A percentile compares a stretch with the other conserved stretches of the same genome.
Conservation (phyloP, 164 flowering plant species). For the Platanus orientalis region DNA sequence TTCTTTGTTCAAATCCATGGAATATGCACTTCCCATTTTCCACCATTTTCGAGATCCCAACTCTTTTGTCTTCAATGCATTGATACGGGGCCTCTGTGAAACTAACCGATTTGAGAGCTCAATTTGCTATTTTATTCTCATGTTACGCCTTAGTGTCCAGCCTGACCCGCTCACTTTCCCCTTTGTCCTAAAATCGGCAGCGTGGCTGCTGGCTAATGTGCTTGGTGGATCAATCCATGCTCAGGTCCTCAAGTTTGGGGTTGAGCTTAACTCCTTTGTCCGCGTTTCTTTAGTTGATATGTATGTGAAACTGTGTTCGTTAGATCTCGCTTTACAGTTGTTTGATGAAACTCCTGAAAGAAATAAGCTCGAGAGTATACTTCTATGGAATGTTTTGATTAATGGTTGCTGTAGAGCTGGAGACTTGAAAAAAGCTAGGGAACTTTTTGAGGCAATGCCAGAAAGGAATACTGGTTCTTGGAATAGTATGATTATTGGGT, state of each 20-base stretch:
- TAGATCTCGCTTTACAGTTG: constrained; percentile 30
- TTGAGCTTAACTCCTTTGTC: constrained; percentile 43
- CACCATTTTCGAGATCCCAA: constrained; percentile 19
- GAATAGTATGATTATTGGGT: constrained; percentile 51
- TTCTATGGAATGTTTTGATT: constrained; percentile 60
- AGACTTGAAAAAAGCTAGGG: constrained; percentile 28
- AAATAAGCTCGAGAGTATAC: constrained; percentile 25
- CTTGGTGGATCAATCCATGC: constrained; percentile 34
- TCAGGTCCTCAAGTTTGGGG: constrained; percentile 27
- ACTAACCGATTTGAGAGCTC: constrained; percentile 23
- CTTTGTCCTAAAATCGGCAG: constrained; percentile 38
- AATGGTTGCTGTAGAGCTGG: constrained; percentile 50
- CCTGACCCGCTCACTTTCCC: constrained; percentile 47
- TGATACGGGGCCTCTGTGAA: constrained; percentile 42
- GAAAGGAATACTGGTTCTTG: constrained; percentile 46
- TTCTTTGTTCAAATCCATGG: constrained; percentile 24
- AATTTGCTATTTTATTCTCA: constrained; percentile 25
- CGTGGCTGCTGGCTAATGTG: constrained; percentile 19
- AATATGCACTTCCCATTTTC: constrained; percentile 34
- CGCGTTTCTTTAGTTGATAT: constrained; percentile 44
- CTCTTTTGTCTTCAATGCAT: constrained; percentile 33
- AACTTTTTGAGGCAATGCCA: constrained; percentile 45
- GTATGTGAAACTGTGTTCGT: constrained; percentile 38
- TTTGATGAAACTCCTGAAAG: constrained; percentile 51
- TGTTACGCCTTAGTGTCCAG: constrained; percentile 25